Evolutionary conservation across 768 basidiomycete species (phyloP).

Genomic region (Daedaleopsis nitida): DNA sequence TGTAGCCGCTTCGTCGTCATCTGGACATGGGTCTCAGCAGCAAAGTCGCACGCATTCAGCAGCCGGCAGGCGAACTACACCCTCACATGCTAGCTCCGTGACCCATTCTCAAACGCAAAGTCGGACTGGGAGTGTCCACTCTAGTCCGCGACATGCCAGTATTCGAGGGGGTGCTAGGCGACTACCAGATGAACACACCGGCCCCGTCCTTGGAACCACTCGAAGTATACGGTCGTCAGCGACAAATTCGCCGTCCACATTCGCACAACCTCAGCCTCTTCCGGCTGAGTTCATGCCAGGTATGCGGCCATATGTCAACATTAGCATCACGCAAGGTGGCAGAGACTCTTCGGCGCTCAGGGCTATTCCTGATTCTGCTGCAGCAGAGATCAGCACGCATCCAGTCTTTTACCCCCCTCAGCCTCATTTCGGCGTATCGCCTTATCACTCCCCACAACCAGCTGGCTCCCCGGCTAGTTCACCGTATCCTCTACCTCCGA

Average conservation of each 20-base stretch:
- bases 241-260: slow-evolving; percentile 18
- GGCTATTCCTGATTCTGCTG: slow-evolving; percentile 9
- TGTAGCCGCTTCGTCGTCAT: slow-evolving; percentile 32
- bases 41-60: slow-evolving; percentile 41
- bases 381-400: slow-evolving; percentile 1
- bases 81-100: slow-evolving; percentile 34
- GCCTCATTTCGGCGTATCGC: slow-evolving; percentile 13
- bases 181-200: slow-evolving; percentile 40
- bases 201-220: slow-evolving; percentile 1
- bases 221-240: slow-evolving; percentile 22
- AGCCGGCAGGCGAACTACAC: slow-evolving; percentile 15
- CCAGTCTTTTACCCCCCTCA: slow-evolving; percentile 15
- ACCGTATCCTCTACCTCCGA: slow-evolving; percentile 22
- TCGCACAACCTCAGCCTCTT: slow-evolving; percentile 17
- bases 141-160: slow-evolving; percentile 46
- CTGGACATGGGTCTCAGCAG: slow-evolving; percentile 34
- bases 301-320: slow-evolving; percentile 8
- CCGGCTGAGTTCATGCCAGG: slow-evolving; percentile 18
- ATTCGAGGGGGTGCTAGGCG: slow-evolving; percentile 44
- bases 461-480: slow-evolving; percentile 18
- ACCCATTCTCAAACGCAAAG: slow-evolving; percentile 50
- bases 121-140: slow-evolving; percentile 47
- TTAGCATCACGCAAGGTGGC: neutral
- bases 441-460: slow-evolving; percentile 25
- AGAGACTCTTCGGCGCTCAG: neutral